Evolutionary conservation across 768 basidiomycete genomes (phyloP), one percentile per base, ranked within the genome.

Genomic region (Udeniomyces megalosporus): DNA sequence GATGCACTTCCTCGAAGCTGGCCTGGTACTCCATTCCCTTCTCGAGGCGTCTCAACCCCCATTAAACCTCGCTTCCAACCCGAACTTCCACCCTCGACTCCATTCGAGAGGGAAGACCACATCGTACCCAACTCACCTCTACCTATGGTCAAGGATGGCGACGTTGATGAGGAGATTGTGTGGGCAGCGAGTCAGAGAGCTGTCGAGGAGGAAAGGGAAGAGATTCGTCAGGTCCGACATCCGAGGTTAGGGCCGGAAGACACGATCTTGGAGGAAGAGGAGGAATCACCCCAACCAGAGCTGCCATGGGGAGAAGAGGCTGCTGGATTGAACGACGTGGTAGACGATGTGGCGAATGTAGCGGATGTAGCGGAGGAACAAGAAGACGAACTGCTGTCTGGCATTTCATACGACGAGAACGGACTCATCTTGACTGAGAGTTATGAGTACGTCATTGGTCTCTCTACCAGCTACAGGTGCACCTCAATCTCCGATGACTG

Each of bases 1-100:
- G 26, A 32, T 10, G 62, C 62, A 0, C 62, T 63, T 28, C 24
- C 29, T 29, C 48, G 50, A 14, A 49, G 62, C 28, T 63, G 62
- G 62, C 55, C 34, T 32, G n/a, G 4, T 32, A 53, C 51, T 31
- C 28, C 15, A 32, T 34, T 32, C 29, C 51, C 51, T 53, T 53
- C 51, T 22, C 51, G 6, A 34, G 28, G 17, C 12, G 29, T 7
- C 34, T n/a, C 8, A 14, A 2, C 58, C 38, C 47, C 48, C 22
- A 29, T 60, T 49, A 15, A 60, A 26, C 26, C 24, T 50, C 48
- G 34, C 58, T 8, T 42, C 58, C 3, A n/a, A 28, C 7, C 24
- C 44, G 44, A 15, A 48, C 4, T 17, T 17, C 31, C 11, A 28
- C 26, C 5, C 6, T 3, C 54, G 28, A 17, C 29, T 35, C 1